Evolutionary conservation across 2,329 filamentous ascomycete genomes (phyloP).

Genomic region (Colletotrichum sp.): DNA sequence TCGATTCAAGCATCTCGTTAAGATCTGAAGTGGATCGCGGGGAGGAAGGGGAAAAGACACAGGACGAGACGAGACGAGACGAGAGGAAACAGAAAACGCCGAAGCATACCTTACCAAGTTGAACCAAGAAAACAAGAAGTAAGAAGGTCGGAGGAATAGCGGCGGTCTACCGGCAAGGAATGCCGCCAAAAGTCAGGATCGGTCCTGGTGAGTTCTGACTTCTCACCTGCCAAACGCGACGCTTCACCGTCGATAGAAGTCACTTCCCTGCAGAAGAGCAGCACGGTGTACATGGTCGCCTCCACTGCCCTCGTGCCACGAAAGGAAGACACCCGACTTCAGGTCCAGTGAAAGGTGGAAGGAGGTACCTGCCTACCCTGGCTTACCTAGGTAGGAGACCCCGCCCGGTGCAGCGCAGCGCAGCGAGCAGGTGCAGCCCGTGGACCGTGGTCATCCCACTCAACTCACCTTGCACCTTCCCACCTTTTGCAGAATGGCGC

Average conservation of each 20-base stretch:
- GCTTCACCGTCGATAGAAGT: not conserved
- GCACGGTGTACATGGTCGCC: not conserved
- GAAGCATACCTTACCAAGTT: not conserved
- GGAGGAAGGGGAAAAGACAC: not conserved
- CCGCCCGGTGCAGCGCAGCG: not conserved
- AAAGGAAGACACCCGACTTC: not conserved
- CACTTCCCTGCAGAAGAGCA: not conserved
- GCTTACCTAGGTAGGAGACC: not conserved
- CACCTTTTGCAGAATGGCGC: constrained; percentile 9
- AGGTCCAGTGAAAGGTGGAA: not conserved
- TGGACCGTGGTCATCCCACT: constrained; percentile 4
- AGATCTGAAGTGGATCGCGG: constrained; percentile 20
- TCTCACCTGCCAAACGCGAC: constrained; percentile 9
- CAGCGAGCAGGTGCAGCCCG: not conserved
- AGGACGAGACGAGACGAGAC: not conserved
- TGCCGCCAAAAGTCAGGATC: not conserved
- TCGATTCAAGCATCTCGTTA: constrained; percentile 21
- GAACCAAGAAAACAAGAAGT: not conserved
- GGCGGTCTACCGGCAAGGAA: constrained; percentile 9
- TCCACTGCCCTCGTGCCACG: not conserved
- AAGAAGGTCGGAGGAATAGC: not conserved
- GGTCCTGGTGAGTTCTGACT: not conserved
- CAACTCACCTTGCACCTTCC: not conserved
- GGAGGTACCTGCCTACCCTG: not conserved
- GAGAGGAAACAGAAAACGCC: not conserved